phyloP scores from a whole-genome alignment of 345 rosid genomes.

The Arabidopsis arenosa region DNA sequence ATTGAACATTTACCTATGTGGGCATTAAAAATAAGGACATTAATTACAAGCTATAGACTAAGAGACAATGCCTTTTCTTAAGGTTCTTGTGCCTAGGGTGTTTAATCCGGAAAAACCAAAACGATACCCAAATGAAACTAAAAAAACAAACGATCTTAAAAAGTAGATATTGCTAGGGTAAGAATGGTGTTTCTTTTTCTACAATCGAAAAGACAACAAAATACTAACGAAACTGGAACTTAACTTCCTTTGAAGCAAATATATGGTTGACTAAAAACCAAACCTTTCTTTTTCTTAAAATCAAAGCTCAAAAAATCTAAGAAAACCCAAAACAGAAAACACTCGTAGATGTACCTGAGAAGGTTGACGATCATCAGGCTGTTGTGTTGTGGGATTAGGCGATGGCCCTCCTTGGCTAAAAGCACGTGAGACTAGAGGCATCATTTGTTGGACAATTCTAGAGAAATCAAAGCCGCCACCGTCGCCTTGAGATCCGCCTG shows the following conservation, averaged over 20 bases:
- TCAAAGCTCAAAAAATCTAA: background rate
- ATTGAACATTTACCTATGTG: slow-evolving; percentile 53
- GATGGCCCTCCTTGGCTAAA: slow-evolving; percentile 56
- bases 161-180: background rate
- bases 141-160: background rate
- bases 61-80: background rate
- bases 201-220: background rate
- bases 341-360: slow-evolving; percentile 52
- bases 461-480: slow-evolving; percentile 79
- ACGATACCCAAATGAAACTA: background rate
- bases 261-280: background rate
- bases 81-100: background rate
- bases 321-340: background rate
- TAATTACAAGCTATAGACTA: background rate
- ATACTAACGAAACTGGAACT: background rate
- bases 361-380: slow-evolving; percentile 46
- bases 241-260: background rate
- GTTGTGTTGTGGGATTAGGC: slow-evolving; percentile 31
- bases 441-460: slow-evolving; percentile 88
- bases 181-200: background rate
- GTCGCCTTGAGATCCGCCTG: slow-evolving; percentile 61
- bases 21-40: background rate
- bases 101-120: background rate
- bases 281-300: background rate
- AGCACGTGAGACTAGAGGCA: slow-evolving; percentile 93